Base-by-base conservation (phyloP, 768 basidiomycete species). In the Lentinula sp. region DNA sequence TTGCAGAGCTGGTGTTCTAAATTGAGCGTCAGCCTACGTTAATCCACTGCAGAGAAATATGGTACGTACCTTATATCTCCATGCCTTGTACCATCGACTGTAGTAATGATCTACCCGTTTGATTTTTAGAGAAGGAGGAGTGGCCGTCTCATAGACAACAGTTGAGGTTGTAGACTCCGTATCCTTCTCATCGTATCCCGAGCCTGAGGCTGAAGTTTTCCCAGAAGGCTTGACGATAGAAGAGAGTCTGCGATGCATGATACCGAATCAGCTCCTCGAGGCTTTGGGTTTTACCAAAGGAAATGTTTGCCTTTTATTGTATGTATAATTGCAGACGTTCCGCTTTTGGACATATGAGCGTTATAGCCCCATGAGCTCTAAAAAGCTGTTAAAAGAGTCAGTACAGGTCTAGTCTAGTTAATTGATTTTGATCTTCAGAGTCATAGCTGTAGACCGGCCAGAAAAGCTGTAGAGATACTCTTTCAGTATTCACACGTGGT, bases 21-120 rank as follows among this genome's bases (percentile, higher is more conserved):
- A 2, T 16, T 42, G 2, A 39, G 6, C 45, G 7, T 4, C 2
- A 39, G 53, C 11, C 9, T 32, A 18, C 10, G 49, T 1, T 18
- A 2, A 11, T 32, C 37, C 16, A 43, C 31, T 45, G 11, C 10
- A 45, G 18, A 40, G 53, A 10, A 5, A 5, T n/a, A 39, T 18
- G 23, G 9, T 21, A 58, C 71, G 23, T 67, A 81, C 81, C 64
- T 73, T 72, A 65, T 86, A 85, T 70, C 83, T 84, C 83, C 83
- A 85, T 18, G 70, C 67, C 66, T 79, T 83, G 35, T 74, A 74
- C 83, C 84, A 84, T 62, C 76, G 71, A 66, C 80, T 84, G 68
- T 80, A 85, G 65, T 83, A 85, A 64, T 81, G 75, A 66, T 85
- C 85, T 48, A 85, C 79, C 1, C 82, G 80, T 67, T 85, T 85